phyloP scores from a whole-genome alignment of 2,329 filamentous ascomycete species.

The Botrytis cinerea region DNA sequence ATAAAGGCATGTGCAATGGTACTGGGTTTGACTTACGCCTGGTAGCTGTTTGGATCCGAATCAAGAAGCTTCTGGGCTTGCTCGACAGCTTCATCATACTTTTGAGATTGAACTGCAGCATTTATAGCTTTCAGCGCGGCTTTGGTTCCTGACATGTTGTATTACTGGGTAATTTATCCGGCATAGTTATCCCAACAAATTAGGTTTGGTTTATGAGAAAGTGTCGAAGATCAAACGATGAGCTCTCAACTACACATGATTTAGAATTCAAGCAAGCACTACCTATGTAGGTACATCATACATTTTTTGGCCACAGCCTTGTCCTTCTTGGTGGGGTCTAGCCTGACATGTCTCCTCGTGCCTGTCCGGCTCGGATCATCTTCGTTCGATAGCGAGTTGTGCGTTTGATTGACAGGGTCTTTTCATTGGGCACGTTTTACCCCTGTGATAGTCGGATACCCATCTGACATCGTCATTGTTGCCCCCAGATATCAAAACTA shows the following conservation, averaged over 20 bases:
- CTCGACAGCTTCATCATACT: conserved; percentile 73
- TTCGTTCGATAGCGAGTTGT: not conserved
- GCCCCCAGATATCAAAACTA: not conserved
- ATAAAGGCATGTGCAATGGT: not conserved
- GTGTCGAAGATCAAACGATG: not conserved
- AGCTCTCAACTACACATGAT: not conserved
- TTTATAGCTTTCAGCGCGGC: conserved; percentile 79
- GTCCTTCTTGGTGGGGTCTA: conserved; percentile 7
- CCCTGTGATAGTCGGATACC: not conserved
- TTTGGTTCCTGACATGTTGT: conserved; percentile 53
- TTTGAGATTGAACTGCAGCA: conserved; percentile 72
- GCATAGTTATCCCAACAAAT: conserved; percentile 28
- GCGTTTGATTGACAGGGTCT: not conserved
- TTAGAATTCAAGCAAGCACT: not conserved
- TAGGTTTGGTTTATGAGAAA: not conserved
- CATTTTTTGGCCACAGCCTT: conserved; percentile 13
- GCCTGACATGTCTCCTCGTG: not conserved
- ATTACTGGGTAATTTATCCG: conserved; percentile 4
- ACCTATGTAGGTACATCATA: conserved; percentile 10
- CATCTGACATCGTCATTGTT: not conserved
- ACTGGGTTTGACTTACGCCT: conserved; percentile 59
- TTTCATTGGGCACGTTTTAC: not conserved
- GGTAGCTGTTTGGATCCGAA: conserved; percentile 76
- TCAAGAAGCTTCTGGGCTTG: conserved; percentile 70
- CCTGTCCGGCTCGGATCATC: conserved; percentile 4